Evolutionary conservation across 495 filamentous ascomycete genomes (phyloP).

Genomic region (Neurospora sp.): DNA sequence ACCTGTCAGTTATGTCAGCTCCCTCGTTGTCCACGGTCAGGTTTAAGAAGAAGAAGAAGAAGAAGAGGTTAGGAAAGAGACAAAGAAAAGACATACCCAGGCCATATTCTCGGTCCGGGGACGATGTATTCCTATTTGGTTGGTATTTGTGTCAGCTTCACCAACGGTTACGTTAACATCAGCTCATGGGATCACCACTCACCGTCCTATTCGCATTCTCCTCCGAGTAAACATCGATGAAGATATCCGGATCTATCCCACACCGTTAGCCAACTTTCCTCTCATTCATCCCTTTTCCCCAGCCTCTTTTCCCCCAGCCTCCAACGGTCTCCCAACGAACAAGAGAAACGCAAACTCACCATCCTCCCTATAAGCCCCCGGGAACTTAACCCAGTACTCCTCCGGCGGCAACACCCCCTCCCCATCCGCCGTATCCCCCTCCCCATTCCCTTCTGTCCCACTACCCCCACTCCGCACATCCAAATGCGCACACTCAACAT

Average conservation of each 20-base stretch:
- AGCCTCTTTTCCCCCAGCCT: not conserved
- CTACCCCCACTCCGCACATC: constrained; percentile 20
- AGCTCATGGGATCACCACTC: not conserved
- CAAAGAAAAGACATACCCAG: constrained; percentile 18
- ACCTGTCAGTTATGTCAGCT: not conserved
- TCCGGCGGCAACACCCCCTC: constrained; percentile 22
- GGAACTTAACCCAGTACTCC: constrained; percentile 36
- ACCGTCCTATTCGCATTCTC: constrained; percentile 24
- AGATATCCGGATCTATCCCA: constrained; percentile 36
- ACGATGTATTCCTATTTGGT: constrained; percentile 26
- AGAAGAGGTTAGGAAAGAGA: not conserved
- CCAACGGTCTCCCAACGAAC: too few relatives aligned
- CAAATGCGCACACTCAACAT: constrained; percentile 46
- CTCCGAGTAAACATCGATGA: constrained; percentile 38
- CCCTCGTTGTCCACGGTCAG: too few relatives aligned
- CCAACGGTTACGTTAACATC: too few relatives aligned
- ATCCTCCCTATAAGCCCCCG: constrained; percentile 37
- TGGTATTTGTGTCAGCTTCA: too few relatives aligned
- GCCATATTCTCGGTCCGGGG: constrained; percentile 36
- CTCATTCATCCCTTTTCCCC: not conserved
- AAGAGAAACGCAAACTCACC: constrained; percentile 17
- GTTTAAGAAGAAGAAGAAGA: not conserved
- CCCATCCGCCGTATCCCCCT: too few relatives aligned
- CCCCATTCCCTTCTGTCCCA: not conserved
- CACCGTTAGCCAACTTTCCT: constrained; percentile 9